Evolutionary conservation across 345 rosid species (phyloP).

Genomic region (Lenwebbia sp.): DNA sequence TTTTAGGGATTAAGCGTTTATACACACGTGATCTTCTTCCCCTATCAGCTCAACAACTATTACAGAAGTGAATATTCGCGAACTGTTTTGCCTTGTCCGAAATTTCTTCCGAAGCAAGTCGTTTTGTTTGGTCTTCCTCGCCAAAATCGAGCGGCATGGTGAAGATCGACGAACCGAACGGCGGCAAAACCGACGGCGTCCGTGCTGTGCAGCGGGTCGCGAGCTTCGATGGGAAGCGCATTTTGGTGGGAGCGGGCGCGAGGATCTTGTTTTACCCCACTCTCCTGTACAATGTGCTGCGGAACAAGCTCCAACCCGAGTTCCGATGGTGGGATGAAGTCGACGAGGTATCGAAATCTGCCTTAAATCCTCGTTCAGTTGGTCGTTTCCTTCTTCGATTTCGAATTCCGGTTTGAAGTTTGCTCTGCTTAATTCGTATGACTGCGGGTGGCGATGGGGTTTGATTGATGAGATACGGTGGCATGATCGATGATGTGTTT

Average conservation of each 20-base stretch:
- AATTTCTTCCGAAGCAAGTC: neutral
- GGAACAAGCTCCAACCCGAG: constrained; percentile 54
- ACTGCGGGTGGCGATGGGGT: neutral
- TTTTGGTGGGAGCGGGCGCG: constrained; percentile 56
- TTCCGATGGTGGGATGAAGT: constrained; percentile 71
- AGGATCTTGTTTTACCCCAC: constrained; percentile 59
- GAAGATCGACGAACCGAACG: constrained; percentile 36
- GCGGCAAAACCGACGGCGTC: constrained; percentile 3
- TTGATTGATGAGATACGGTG: neutral
- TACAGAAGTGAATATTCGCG: neutral
- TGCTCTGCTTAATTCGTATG: neutral
- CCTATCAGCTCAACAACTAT: neutral
- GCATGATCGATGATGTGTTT: neutral
- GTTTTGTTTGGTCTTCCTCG: neutral
- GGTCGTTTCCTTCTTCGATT: neutral
- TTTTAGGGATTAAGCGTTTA: neutral
- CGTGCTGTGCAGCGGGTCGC: neutral
- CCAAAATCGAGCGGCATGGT: constrained; percentile 11
- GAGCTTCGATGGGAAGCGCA: constrained; percentile 37
- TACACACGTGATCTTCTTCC: neutral
- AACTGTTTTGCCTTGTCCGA: neutral
- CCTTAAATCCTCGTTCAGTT: neutral
- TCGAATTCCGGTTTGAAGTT: neutral
- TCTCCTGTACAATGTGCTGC: constrained; percentile 44
- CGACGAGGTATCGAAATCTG: constrained; percentile 28